Evolutionary conservation across 169 alveolate genomes (phyloP).

Genomic region (Cryptosporidium andersoni): DNA sequence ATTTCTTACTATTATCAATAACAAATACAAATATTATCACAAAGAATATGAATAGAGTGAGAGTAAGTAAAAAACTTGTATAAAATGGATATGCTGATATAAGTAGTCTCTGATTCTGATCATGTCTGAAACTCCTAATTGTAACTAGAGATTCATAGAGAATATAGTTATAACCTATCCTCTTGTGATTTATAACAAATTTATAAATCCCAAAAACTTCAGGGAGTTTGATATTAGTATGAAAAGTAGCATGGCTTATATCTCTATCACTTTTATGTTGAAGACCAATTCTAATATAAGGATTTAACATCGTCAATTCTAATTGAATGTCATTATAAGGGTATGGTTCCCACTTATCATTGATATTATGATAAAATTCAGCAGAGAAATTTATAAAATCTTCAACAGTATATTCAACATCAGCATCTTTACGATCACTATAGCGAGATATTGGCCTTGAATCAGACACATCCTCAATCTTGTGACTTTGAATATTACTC

Average conservation of each 20-base stretch:
- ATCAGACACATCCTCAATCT: neutral
- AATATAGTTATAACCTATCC: conserved; percentile 29
- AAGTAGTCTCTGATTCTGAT: conserved; percentile 50
- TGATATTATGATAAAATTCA: conserved; percentile 14
- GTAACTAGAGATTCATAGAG: conserved; percentile 48
- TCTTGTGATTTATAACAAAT: conserved; percentile 57
- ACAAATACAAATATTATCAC: conserved; percentile 8
- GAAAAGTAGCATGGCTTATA: neutral
- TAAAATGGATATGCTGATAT: conserved; percentile 59
- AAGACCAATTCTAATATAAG: conserved; percentile 31
- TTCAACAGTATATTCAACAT: conserved; percentile 51
- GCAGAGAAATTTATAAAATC: conserved; percentile 45
- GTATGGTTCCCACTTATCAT: conserved; percentile 40
- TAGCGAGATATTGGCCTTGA: neutral
- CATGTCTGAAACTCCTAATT: conserved; percentile 50
- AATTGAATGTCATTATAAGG: conserved; percentile 39
- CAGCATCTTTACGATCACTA: conserved; percentile 23
- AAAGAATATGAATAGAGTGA: conserved; percentile 23
- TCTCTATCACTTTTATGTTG: conserved; percentile 2
- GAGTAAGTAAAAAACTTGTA: conserved; percentile 22
- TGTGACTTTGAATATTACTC: conserved; percentile 1
- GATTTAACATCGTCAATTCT: conserved; percentile 64
- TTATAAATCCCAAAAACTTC: conserved; percentile 63
- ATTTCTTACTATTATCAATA: neutral
- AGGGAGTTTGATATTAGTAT: conserved; percentile 34